phyloP scores from a whole-genome alignment of 129 eudicot species.

The Centaurea solstitialis region DNA sequence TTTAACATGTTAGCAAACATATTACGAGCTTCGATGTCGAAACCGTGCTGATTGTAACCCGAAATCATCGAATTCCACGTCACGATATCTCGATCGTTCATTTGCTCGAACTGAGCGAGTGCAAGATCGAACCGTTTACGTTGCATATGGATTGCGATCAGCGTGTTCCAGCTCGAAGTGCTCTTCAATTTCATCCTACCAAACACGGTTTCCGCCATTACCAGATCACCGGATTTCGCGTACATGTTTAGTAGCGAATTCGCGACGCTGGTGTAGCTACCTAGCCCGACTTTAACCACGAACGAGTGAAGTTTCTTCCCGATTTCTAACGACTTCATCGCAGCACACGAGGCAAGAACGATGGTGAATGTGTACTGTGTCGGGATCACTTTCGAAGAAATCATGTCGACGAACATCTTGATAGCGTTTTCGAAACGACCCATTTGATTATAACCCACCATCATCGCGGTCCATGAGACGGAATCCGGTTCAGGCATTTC shows the following conservation, averaged over 20 bases:
- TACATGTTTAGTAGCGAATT: conserved; percentile 85
- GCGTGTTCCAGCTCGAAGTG: conserved; percentile 58
- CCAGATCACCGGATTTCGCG: conserved; percentile 63
- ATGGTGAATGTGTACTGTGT: conserved; percentile 67
- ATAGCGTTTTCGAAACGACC: conserved; percentile 51
- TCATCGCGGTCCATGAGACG: conserved; percentile 79
- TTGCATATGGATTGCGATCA: conserved; percentile 69
- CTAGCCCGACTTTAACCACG: conserved; percentile 57
- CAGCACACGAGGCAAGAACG: conserved; percentile 72
- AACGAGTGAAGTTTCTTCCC: conserved; percentile 71
- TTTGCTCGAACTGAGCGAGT: conserved; percentile 50
- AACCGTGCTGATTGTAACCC: conserved; percentile 70
- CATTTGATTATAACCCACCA: conserved; percentile 65
- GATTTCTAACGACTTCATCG: conserved; percentile 40
- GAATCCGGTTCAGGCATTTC: conserved; percentile 72
- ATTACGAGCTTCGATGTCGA: conserved; percentile 51
- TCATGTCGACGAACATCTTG: conserved; percentile 60
- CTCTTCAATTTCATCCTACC: conserved; percentile 50
- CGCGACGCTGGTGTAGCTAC: conserved; percentile 52
- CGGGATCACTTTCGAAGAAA: conserved; percentile 38
- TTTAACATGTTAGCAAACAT: conserved; percentile 56
- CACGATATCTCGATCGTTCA: conserved; percentile 62
- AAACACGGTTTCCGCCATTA: conserved; percentile 46
- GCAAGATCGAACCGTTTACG: conserved; percentile 56
- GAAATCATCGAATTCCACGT: conserved; percentile 87